Conservation (phyloP, 2,329 filamentous ascomycete species). For the Tolypocladium album region DNA sequence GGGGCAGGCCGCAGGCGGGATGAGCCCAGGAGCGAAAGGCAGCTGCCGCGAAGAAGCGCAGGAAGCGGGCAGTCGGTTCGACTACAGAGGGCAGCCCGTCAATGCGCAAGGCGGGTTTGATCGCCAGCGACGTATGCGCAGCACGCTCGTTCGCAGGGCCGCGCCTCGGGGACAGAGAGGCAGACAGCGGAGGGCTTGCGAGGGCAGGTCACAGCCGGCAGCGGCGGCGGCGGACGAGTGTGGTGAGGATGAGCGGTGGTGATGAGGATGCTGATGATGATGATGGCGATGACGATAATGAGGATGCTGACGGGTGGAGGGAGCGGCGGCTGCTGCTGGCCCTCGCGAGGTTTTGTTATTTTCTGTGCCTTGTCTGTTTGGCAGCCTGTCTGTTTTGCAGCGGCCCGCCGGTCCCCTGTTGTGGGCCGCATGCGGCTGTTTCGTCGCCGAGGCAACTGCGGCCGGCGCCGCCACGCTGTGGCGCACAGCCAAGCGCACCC, state of each 20-base stretch:
- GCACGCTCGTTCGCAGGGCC: background rate
- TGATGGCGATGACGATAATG: background rate
- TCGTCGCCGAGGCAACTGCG: slow-evolving; percentile 11
- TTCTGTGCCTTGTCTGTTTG: background rate
- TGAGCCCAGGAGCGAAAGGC: background rate
- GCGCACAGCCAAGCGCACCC: background rate
- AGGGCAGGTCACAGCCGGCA: background rate
- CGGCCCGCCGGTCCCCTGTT: slow-evolving; percentile 4
- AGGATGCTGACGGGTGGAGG: background rate
- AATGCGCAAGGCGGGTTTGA: background rate
- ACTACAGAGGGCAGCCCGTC: background rate
- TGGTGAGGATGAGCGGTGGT: background rate
- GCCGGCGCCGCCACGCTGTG: background rate
- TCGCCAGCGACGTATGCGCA: background rate
- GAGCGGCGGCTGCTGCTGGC: background rate
- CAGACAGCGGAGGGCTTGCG: background rate
- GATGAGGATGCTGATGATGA: background rate
- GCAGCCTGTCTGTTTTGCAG: too few relatives aligned
- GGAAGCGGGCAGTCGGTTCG: background rate
- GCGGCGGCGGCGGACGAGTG: background rate
- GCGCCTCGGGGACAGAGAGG: background rate
- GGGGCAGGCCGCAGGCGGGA: background rate
- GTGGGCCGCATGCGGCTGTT: slow-evolving; percentile 8
- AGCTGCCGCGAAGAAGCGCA: background rate
- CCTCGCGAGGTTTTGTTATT: slow-evolving; percentile 17